Percentiles rank a stretch among this genome's conserved stretches.
Conservation (phyloP, 2,329 filamentous ascomycete genomes). For the Claviceps arundinis region DNA sequence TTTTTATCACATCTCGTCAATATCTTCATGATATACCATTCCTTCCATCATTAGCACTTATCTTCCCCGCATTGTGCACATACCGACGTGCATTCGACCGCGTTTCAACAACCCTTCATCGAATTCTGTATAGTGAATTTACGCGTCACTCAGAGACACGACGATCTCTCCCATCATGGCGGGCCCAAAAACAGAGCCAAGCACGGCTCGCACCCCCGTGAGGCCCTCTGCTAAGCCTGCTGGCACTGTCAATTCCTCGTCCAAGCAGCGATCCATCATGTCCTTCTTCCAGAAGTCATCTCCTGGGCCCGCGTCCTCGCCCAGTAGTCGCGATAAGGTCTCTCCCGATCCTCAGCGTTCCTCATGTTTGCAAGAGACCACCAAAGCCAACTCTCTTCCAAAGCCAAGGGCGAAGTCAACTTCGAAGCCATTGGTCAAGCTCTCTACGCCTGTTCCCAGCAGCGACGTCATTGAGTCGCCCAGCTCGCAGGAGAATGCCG, state of each 20-base stretch:
- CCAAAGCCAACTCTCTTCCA: conserved; percentile 26
- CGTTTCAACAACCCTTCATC: not conserved
- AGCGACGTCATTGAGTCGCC: conserved; percentile 59
- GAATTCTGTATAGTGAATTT: not conserved
- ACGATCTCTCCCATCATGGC: conserved; percentile 3
- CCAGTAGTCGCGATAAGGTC: conserved; percentile 20
- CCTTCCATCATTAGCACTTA: not conserved
- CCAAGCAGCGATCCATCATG: conserved; percentile 29
- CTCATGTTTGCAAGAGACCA: conserved; percentile 27
- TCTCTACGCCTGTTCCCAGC: conserved; percentile 62
- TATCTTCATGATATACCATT: not conserved
- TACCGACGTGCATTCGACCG: not conserved
- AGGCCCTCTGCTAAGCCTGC: conserved; percentile 2
- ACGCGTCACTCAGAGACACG: not conserved
- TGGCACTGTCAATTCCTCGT: conserved; percentile 15
- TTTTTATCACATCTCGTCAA: not conserved
- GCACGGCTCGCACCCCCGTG: conserved; percentile 5
- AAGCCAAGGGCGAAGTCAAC: conserved; percentile 21
- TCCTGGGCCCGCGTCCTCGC: conserved; percentile 18
- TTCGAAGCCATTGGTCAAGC: conserved; percentile 25
- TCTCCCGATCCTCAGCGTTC: conserved; percentile 18
- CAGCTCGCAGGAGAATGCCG: conserved; percentile 56
- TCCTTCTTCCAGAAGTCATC: conserved; percentile 33
- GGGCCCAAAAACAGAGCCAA: not conserved
- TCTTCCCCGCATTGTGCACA: not conserved